Base-by-base conservation (phyloP, 495 filamentous ascomycete species). In the Amphirosellinia nigrospora region DNA sequence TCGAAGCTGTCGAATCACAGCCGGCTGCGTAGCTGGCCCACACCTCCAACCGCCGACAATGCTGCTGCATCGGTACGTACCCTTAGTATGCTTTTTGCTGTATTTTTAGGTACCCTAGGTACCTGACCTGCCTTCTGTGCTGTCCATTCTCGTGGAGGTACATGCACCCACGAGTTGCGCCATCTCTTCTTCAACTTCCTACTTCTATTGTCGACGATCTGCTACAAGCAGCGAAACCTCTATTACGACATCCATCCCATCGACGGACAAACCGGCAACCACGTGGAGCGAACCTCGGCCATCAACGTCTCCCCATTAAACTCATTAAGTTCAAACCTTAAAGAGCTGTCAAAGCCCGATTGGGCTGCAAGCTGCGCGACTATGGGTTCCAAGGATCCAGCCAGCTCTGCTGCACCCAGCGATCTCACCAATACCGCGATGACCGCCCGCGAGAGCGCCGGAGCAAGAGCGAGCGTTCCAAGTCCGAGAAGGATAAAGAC, bases 301-400 rank as follows among this genome's bases (percentile, higher is more conserved):
- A 6, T 60, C 55, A 60, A 60, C 66, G 55, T 68, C 43, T 56
- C 56, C 63, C 56, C 55, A 23, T 48, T 43, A 21, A 53, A 32
- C 66, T 16, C 34, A 32, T 19, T 19, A 36, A 34, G 55, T n/a
- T 58, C 55, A 58, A 56, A 58, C 30, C 55, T 36, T 58, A 58
- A 53, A 38, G 46, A 69, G 56, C 45, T 69, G 56, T 69, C 58
- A 36, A 63, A 66, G 73, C 79, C 78, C 71, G 46, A 70, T 75
- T 70, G 74, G 74, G 74, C 78, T 78, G 75, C 73, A 82, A 79
- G 75, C 72, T 79, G 70, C 74, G 74, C 70, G 73, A 83, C 72
- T 39, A 80, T 86, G 83, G 81, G 82, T 52, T 81, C 82, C 66
- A 80, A 79, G 76, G 83, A 85, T 66, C 77, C 75, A 64, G 76